Evolutionary conservation across 495 filamentous ascomycete genomes (phyloP).

Genomic region (Xylaria castorea): DNA sequence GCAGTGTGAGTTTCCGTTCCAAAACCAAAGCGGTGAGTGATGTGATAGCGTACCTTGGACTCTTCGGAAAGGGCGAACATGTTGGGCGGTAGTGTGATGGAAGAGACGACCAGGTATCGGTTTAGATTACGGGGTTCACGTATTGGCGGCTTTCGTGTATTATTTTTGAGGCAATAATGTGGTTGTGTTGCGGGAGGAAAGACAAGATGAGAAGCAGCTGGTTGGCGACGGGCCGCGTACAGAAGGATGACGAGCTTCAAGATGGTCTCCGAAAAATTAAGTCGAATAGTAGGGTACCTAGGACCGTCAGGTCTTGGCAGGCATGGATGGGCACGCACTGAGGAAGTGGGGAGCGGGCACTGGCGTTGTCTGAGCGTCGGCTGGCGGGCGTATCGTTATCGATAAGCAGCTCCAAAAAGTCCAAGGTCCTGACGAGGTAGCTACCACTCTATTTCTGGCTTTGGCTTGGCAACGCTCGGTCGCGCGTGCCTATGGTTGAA

Average conservation of each 20-base stretch:
- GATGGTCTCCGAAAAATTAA: slow-evolving; percentile 24
- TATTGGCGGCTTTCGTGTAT: not conserved
- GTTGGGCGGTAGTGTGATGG: slow-evolving; percentile 35
- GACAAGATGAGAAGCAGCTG: not conserved
- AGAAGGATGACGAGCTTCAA: slow-evolving; percentile 27
- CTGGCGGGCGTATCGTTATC: not conserved
- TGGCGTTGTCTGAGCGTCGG: not conserved
- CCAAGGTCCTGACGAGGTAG: not conserved
- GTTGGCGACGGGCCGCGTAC: slow-evolving; percentile 20
- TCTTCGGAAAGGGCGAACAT: slow-evolving; percentile 96
- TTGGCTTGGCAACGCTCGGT: slow-evolving; percentile 6
- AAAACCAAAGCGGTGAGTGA: not conserved
- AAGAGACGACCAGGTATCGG: not conserved
- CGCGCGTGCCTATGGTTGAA: not conserved
- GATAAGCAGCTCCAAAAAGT: slow-evolving; percentile 5
- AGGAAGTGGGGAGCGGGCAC: not conserved
- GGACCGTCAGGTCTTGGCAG: not conserved
- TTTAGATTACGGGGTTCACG: not conserved
- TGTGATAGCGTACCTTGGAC: slow-evolving; percentile 71
- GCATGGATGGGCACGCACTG: not conserved
- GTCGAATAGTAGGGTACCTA: not conserved
- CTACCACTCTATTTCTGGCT: not conserved
- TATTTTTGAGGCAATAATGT: not conserved
- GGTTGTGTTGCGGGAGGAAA: not conserved
- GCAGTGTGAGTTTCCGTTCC: slow-evolving; percentile 16